phyloP scores from a whole-genome alignment of 2,329 filamentous ascomycete genomes.

The Teratosphaeriaceae sp. region DNA sequence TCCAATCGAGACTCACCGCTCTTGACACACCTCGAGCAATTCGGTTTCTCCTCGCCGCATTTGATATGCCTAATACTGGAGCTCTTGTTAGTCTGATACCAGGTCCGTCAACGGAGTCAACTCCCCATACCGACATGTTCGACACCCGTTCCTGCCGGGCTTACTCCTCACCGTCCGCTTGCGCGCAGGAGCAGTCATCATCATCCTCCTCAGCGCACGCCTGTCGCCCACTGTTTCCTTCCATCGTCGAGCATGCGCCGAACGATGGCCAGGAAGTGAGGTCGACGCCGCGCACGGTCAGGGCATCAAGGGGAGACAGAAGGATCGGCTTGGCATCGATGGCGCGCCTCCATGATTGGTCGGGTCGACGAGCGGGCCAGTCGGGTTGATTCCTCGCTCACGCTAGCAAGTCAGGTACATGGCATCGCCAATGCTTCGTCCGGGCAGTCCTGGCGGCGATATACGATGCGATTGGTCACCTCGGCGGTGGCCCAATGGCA shows the following conservation, averaged over 20 bases:
- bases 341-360: background rate
- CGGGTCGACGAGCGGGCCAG: background rate
- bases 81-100: background rate
- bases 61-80: conserved; percentile 1
- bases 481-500: no score
- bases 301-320: background rate
- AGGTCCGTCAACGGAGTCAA: background rate
- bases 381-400: no score
- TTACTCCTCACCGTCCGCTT: background rate
- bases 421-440: no score
- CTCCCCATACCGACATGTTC: background rate
- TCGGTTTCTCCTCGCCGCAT: background rate
- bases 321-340: background rate
- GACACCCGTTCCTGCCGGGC: conserved; percentile 1
- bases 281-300: background rate
- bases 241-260: background rate
- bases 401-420: no score
- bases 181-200: background rate
- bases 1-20: conserved; percentile 1
- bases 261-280: background rate
- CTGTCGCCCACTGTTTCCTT: background rate
- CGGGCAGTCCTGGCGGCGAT: no score
- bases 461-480: no score
- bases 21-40: background rate
- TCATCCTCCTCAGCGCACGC: background rate